Percentiles rank a stretch among this genome's conserved stretches.
Conservation (phyloP, 2,329 filamentous ascomycete genomes). For the Ustulina deusta region DNA sequence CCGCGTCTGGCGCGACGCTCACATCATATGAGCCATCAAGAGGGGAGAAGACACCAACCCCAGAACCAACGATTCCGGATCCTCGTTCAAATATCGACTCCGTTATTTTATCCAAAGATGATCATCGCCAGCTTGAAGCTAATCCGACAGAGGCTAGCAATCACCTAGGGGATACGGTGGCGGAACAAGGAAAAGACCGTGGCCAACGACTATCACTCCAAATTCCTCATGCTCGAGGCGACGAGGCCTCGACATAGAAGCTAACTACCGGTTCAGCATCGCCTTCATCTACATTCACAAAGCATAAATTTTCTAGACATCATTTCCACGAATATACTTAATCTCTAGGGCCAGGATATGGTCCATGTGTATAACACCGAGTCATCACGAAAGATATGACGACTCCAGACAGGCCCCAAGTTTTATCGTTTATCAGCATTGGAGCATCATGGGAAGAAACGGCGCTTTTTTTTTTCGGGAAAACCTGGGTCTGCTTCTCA, state of each 20-base stretch:
- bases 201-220: constrained; percentile 53
- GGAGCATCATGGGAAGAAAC: constrained; percentile 36
- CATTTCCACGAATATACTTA: constrained; percentile 31
- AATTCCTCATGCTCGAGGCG: constrained; percentile 51
- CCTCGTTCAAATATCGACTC: constrained; percentile 5
- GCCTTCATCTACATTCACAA: constrained; percentile 31
- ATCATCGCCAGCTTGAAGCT: constrained; percentile 25
- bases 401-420: constrained; percentile 29
- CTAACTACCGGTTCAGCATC: constrained; percentile 15
- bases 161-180: constrained; percentile 37
- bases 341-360: constrained; percentile 29
- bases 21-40: constrained; percentile 19
- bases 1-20: constrained; percentile 30
- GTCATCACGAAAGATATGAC: constrained; percentile 32
- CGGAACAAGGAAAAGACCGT: constrained; percentile 47
- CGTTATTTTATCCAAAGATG: constrained; percentile 28
- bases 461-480: constrained; percentile 39
- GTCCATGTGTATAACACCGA: constrained; percentile 47
- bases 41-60: constrained; percentile 25
- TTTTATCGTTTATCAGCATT: constrained; percentile 35
- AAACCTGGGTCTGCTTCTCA: constrained; percentile 22
- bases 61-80: constrained; percentile 5
- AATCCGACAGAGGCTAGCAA: constrained; percentile 32
- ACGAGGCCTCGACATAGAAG: constrained; percentile 35
- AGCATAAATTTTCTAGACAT: constrained; percentile 37